These are phyloP conservation scores for Calycina marina DNA, from an alignment of 2,329 filamentous ascomycete genomes.

Conservation along the genomic window DNA sequence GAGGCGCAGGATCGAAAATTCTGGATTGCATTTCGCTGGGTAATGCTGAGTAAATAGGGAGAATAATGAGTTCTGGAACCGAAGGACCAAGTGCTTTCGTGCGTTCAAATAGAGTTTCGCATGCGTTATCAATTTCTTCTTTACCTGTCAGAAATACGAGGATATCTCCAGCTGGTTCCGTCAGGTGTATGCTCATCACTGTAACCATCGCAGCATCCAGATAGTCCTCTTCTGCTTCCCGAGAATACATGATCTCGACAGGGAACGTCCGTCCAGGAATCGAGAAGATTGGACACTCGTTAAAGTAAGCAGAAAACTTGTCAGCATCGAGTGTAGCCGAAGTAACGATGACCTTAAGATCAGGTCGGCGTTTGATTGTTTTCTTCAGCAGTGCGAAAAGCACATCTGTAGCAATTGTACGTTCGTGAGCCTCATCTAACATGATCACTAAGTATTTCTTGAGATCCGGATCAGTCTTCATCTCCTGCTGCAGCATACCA, in stretches of 20 bases:
- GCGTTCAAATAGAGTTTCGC: constrained; percentile 81
- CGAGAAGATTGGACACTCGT: constrained; percentile 89
- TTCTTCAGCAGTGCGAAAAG: constrained; percentile 92
- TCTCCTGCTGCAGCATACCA: constrained; percentile 81
- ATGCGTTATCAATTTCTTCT: constrained; percentile 92
- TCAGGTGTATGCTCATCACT: constrained; percentile 95
- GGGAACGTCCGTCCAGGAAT: constrained; percentile 93
- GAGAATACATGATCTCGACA: constrained; percentile 88
- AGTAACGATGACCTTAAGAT: constrained; percentile 91
- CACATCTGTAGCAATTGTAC: constrained; percentile 91
- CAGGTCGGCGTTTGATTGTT: constrained; percentile 68
- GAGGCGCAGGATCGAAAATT: constrained; percentile 87
- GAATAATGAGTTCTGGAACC: constrained; percentile 80
- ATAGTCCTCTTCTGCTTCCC: constrained; percentile 92
- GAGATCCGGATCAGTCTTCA: constrained; percentile 77
- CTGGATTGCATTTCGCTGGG: constrained; percentile 86
- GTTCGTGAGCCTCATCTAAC: constrained; percentile 96
- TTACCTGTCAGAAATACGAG: constrained; percentile 94
- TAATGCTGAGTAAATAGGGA: constrained; percentile 91
- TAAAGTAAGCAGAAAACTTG: constrained; percentile 94
- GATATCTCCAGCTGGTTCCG: constrained; percentile 84
- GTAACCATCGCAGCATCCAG: constrained; percentile 87
- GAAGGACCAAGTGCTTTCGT: constrained; percentile 90
- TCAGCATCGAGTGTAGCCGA: constrained; percentile 93
- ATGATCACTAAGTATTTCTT: constrained; percentile 76